These are phyloP conservation scores for Fusarium torulosum DNA, from an alignment of 2,329 filamentous ascomycete genomes.

Conservation along the genomic window DNA sequence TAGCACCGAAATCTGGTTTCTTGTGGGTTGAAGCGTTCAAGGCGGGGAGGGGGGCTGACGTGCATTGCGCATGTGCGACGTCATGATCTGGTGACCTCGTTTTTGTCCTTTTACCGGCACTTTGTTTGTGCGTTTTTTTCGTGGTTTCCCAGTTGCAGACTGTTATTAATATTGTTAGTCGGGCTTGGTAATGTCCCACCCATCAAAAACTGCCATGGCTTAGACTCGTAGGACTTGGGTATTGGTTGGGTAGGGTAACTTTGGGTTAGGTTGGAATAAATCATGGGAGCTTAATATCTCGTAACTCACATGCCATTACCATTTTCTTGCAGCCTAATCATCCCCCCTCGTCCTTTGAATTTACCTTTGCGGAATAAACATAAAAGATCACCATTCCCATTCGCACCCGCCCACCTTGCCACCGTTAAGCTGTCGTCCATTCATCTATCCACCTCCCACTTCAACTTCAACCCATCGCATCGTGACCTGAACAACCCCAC, in stretches of 20 bases:
- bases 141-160: constrained; percentile 9
- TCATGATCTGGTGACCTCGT: constrained; percentile 40
- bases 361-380: neutral
- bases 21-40: constrained; percentile 18
- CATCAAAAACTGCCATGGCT: constrained; percentile 16
- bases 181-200: constrained; percentile 3
- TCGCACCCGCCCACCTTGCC: constrained; percentile 3
- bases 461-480: constrained; percentile 21
- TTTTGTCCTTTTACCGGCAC: neutral
- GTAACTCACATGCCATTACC: neutral
- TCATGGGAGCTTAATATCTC: constrained; percentile 31
- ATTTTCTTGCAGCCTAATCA: constrained; percentile 20
- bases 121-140: neutral
- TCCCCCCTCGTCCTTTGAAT: neutral
- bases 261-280: constrained; percentile 33
- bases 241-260: constrained; percentile 15
- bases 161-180: constrained; percentile 1
- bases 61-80: constrained; percentile 47
- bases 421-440: constrained; percentile 24
- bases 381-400: constrained; percentile 43
- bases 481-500: constrained; percentile 30
- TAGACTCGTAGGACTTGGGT: constrained; percentile 27
- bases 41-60: constrained; percentile 39
- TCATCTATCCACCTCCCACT: no score
- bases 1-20: constrained; percentile 44